Base-by-base conservation (phyloP, 768 basidiomycete genomes). In the Gyrodon lividus region DNA sequence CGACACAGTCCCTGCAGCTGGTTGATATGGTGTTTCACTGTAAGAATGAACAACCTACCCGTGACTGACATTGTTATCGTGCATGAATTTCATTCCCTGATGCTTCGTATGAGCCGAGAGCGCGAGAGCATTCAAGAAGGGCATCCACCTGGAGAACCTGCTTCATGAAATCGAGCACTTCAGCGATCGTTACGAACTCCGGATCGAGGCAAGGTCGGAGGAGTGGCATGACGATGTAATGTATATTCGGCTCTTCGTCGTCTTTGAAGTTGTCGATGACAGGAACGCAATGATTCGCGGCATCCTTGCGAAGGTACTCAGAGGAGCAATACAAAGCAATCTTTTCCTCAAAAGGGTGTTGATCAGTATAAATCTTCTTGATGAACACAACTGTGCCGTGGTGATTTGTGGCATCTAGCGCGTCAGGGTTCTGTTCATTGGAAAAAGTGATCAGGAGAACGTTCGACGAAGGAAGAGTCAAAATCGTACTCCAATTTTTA, bases 71-170 rank as follows among this genome's bases (percentile, higher is more conserved):
- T 61, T 57, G 41, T 65, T 62, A 10, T 62, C 19, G 46, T 75
- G 74, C 39, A 74, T 66, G 39, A 70, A 75, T 10, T 56, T 57
- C 1, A 74, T 47, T 2, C 70, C 71, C 71, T 74, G 20, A 30
- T 8, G 35, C 13, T 41, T 9, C 6, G 33, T 22, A 26, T 26
- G 24, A 26, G 24, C 4, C 24, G 24, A 26, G 24, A 4, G 24
- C 24, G 7, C 7, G 24, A 26, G 24, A 4, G 7, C 1, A n/a
- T 9, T 3, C 2, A 16, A 19, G 14, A 16, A 20, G 28, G 0
- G 12, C 9, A 28, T 5, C 35, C 19, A 65, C 63, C 52, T 63
- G 64, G 14, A 66, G 60, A 22, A 59, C 46, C 38, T 65, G 62
- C 16, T 47, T 51, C 45, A 58, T 43, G 34, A 58, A 66, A 10